phyloP scores from a whole-genome alignment of 1,284 basidiomycete species.

The Malassezia vespertilionis region DNA sequence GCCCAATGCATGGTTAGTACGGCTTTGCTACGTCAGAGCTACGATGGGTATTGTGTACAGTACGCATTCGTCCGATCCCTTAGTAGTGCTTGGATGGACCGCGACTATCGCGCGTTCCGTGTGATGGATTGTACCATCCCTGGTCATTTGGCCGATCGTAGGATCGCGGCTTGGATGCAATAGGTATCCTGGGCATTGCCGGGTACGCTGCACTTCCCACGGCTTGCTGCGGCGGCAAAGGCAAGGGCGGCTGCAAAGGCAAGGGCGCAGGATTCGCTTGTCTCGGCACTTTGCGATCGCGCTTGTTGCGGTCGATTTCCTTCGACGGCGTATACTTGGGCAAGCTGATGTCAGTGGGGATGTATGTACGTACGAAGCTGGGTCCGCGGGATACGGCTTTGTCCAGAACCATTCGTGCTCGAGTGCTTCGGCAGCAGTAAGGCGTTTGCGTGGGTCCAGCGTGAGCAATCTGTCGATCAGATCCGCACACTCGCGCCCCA shows the following conservation, averaged over 20 bases:
- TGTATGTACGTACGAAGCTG: no score
- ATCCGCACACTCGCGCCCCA: constrained; percentile 31
- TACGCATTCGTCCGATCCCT: no score
- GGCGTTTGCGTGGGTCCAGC: constrained; percentile 36
- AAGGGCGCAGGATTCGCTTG: constrained; percentile 1
- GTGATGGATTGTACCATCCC: constrained; percentile 15
- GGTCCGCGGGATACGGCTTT: constrained; percentile 40
- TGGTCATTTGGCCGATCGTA: constrained; percentile 9
- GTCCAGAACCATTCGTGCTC: constrained; percentile 44
- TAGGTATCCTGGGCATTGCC: constrained; percentile 13
- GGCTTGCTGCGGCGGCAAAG: background rate
- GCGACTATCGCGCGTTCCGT: background rate
- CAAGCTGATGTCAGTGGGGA: no score
- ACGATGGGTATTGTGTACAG: no score
- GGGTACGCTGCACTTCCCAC: constrained; percentile 8
- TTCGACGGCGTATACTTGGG: constrained; percentile 43
- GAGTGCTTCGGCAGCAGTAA: constrained; percentile 39
- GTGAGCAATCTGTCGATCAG: constrained; percentile 40
- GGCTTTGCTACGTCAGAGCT: no score
- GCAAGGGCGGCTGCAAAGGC: constrained; percentile 6
- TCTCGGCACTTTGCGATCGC: constrained; percentile 19
- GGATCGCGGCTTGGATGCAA: background rate
- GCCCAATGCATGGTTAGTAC: no score
- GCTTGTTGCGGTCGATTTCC: constrained; percentile 35
- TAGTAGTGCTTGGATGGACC: constrained; percentile 2